Evolutionary conservation across 306 rosid genomes (phyloP), one percentile per base, ranked within the genome.

Genomic region (Castanospermum australe): DNA sequence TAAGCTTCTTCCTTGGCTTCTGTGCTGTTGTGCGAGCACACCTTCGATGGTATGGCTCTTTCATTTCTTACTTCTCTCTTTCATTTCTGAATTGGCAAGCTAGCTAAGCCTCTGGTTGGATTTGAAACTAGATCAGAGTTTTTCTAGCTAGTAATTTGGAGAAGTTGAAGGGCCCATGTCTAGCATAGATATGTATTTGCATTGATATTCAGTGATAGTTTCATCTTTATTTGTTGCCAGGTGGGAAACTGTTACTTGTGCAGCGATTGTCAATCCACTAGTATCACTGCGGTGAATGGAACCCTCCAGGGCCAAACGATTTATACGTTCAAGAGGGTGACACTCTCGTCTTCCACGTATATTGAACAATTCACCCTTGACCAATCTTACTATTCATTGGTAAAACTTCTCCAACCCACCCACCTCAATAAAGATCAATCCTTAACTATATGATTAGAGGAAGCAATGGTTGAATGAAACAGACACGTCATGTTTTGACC

Each of bases 311-410:
- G 33, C 88, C 88, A n/a, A 10, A 73, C 80, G 6, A 28, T 77
- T 30, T n/a, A n/a, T 57, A 66, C 8, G 85, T 59, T 48, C 48
- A 81, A 81, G 88, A 85, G 75, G 84, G 84, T 60, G 88, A 81
- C 38, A 59, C 83, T 50, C 47, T 85, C 25, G 13, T 85, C 2
- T 11, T 81, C 14, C 85, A 84, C 5, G 80, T 65, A n/a, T n/a
- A 2, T 1, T 54, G 62, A 84, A 84, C 33, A 51, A 35, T 6
- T 84, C 88, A 76, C 88, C 85, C 4, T 61, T n/a, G n/a, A n/a
- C 64, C 38, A 84, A 84, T 54, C 20, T n/a, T 44, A 84, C 83
- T 38, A 6, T 84, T 71, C 85, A 84, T 22, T 84, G 85, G 83
- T 84, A n/a, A 71, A 22, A 18, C 9, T 11, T 2, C 3, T 9